phyloP scores from a whole-genome alignment of 306 rosid genomes.

The Prunus fruticosa region DNA sequence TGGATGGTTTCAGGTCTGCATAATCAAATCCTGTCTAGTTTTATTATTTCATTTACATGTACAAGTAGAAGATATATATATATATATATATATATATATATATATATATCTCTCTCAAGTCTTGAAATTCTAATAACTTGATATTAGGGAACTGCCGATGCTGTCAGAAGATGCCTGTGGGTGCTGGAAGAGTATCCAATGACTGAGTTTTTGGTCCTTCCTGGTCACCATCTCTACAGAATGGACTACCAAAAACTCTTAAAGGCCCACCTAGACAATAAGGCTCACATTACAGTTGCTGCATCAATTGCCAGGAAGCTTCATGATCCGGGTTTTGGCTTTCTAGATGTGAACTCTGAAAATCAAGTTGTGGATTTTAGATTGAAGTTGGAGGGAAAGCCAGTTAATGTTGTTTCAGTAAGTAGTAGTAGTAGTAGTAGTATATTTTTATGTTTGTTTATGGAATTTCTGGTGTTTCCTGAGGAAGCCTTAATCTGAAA shows the following conservation, averaged over 20 bases:
- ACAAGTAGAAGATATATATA: background rate
- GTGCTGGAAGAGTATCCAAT: conserved; percentile 27
- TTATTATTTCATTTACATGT: background rate
- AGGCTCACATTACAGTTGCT: conserved; percentile 39
- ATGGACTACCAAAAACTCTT: conserved; percentile 42
- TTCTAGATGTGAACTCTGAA: conserved; percentile 20
- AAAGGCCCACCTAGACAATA: conserved; percentile 20
- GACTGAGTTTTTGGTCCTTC: conserved; percentile 39
- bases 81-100: background rate
- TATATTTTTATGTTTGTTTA: background rate
- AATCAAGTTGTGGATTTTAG: conserved; percentile 24
- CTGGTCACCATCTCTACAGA: conserved; percentile 41
- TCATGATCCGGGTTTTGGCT: conserved; percentile 36
- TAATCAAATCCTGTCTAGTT: background rate
- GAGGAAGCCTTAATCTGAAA: background rate
- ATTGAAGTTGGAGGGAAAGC: conserved; percentile 13
- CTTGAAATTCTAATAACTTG: conserved; percentile 2
- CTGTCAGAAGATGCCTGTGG: conserved; percentile 43
- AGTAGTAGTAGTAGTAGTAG: background rate
- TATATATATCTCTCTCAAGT: background rate
- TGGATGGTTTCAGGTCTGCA: conserved; percentile 38
- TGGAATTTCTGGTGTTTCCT: background rate
- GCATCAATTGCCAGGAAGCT: conserved; percentile 16
- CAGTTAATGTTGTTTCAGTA: conserved; percentile 10
- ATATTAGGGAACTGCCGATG: conserved; percentile 41